These are phyloP conservation scores for Phytophthora pini DNA, from an alignment of 352 stramenopile species.

Conservation along the genomic window DNA sequence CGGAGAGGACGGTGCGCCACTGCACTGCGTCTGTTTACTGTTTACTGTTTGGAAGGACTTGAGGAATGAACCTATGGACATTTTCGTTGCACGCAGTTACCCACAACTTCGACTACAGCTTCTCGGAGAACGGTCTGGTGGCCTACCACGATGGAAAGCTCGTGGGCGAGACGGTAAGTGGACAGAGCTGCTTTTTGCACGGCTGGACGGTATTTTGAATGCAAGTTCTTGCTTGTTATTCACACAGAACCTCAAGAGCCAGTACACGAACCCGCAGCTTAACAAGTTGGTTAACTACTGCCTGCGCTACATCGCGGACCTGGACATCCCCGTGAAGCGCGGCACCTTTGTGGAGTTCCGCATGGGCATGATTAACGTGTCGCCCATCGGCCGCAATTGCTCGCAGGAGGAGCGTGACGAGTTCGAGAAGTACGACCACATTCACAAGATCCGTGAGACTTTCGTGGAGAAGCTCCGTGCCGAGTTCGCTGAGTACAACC, in stretches of 20 bases:
- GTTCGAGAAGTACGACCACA: slow-evolving; percentile 98
- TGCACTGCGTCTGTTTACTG: slow-evolving; percentile 5
- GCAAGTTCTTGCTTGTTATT: background rate
- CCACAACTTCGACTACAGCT: slow-evolving; percentile 98
- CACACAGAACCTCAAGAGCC: slow-evolving; percentile 91
- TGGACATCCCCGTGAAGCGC: slow-evolving; percentile 98
- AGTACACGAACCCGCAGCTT: slow-evolving; percentile 97
- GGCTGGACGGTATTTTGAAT: background rate
- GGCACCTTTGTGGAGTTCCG: slow-evolving; percentile 99
- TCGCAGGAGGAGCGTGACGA: slow-evolving; percentile 97
- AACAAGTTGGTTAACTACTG: slow-evolving; percentile 98
- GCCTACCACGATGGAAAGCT: slow-evolving; percentile 96
- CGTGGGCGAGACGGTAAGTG: slow-evolving; percentile 85
- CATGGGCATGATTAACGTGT: slow-evolving; percentile 99
- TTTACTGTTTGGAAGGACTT: background rate
- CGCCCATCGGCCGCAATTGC: slow-evolving; percentile 98
- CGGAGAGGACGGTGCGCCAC: slow-evolving; percentile 84
- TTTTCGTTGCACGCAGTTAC: slow-evolving; percentile 62
- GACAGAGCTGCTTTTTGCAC: background rate
- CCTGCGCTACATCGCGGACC: slow-evolving; percentile 93
- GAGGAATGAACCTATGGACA: too few species aligned
- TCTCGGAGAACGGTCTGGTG: slow-evolving; percentile 99
- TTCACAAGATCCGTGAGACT: slow-evolving; percentile 92
- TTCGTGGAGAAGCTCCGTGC: slow-evolving; percentile 97
- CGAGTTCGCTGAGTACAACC: slow-evolving; percentile 94